These are phyloP conservation scores for Candida peoriensis DNA, from an alignment of 805 yeast species.

Conservation along the genomic window DNA sequence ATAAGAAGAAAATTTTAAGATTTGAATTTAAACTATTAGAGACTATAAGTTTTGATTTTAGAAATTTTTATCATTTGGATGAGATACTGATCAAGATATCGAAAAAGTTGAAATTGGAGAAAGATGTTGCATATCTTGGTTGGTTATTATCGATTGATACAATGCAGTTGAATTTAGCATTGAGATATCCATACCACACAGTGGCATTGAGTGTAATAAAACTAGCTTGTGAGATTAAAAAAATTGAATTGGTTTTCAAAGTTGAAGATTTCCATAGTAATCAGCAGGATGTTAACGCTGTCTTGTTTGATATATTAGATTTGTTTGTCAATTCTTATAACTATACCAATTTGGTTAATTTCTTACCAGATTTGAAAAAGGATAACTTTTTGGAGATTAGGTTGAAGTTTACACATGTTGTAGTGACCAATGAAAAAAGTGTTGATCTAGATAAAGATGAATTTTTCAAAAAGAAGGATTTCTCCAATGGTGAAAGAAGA, in stretches of 20 bases:
- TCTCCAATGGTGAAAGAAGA: constrained; percentile 40
- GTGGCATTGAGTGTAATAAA: constrained; percentile 66
- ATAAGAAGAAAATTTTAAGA: constrained; percentile 49
- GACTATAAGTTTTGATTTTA: constrained; percentile 73
- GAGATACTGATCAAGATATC: constrained; percentile 58
- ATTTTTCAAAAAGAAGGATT: constrained; percentile 34
- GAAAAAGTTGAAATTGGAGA: constrained; percentile 42
- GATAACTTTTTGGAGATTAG: constrained; percentile 37
- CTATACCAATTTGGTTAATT: constrained; percentile 41
- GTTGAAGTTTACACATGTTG: constrained; percentile 37
- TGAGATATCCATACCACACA: constrained; percentile 71
- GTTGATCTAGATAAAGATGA: constrained; percentile 37
- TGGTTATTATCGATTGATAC: constrained; percentile 80
- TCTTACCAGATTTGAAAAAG: constrained; percentile 29
- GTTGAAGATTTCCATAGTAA: constrained; percentile 11
- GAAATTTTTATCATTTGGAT: constrained; percentile 64
- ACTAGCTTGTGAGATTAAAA: constrained; percentile 48
- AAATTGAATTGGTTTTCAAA: constrained; percentile 20
- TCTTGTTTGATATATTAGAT: constrained; percentile 53
- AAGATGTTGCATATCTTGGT: constrained; percentile 46
- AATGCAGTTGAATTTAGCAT: constrained; percentile 59
- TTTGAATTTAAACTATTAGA: constrained; percentile 73
- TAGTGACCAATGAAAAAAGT: constrained; percentile 24
- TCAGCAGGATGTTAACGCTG: constrained; percentile 35
- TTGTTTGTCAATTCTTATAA: constrained; percentile 55